Evolutionary conservation across 257 asterid genomes (phyloP).

Genomic region (Solanum sejunctum): DNA sequence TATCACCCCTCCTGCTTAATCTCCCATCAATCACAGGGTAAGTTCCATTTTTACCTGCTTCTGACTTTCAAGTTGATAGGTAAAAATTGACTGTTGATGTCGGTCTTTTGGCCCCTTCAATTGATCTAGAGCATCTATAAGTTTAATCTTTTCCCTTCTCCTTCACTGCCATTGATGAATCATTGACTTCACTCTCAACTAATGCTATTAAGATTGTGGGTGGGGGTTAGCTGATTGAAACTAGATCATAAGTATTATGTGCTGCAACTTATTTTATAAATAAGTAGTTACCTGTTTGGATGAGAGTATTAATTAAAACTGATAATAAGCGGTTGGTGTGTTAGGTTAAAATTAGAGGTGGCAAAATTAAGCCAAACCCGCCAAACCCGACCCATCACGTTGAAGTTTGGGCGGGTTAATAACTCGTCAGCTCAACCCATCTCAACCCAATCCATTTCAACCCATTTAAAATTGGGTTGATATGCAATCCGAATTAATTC

Average conservation of each 20-base stretch:
- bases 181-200: not conserved
- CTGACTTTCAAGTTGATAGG: not conserved
- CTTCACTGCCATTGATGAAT: not conserved
- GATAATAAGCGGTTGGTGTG: not conserved
- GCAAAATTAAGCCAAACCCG: too few species aligned
- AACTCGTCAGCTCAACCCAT: too few species aligned
- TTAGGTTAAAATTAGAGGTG: not conserved
- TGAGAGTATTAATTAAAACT: not conserved
- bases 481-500: too few species aligned
- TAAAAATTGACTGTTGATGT: not conserved
- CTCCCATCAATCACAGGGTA: constrained; percentile 99
- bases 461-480: too few species aligned
- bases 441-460: too few species aligned
- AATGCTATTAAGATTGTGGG: not conserved
- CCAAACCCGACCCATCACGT: too few species aligned
- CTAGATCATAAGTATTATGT: not conserved
- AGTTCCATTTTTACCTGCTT: constrained; percentile 17
- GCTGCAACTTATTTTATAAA: not conserved
- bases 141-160: not conserved
- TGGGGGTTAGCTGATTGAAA: not conserved
- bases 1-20: constrained; percentile 64
- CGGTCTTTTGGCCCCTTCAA: not conserved
- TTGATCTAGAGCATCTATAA: not conserved
- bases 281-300: not conserved
- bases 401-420: too few species aligned